Evolutionary conservation across 1,284 basidiomycete genomes (phyloP).

Genomic region (Moesziomyces parantarcticus): DNA sequence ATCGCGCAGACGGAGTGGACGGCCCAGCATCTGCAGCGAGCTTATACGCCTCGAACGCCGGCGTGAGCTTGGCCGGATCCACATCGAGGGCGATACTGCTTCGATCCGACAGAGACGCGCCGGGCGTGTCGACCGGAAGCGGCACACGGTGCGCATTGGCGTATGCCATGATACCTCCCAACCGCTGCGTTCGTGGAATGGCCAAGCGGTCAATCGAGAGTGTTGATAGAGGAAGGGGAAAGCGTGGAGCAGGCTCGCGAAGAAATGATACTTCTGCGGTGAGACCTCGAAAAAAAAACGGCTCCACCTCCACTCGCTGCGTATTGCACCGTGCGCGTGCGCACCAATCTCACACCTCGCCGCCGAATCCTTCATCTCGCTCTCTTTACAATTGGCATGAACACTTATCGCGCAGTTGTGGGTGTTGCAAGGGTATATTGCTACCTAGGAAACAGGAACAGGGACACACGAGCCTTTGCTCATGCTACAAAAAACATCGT

Average conservation of each 20-base stretch:
- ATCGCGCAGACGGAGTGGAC: not conserved
- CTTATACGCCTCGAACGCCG: constrained; percentile 48
- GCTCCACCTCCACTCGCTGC: constrained; percentile 17
- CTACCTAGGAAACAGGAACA: constrained; percentile 1
- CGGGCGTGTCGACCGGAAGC: constrained; percentile 1
- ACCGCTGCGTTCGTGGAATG: not conserved
- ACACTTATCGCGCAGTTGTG: not conserved
- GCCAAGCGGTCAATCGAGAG: not conserved
- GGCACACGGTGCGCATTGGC: constrained; percentile 28
- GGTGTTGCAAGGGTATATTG: constrained; percentile 39
- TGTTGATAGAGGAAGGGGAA: not conserved
- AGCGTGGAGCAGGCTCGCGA: not conserved
- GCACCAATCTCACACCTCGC: constrained; percentile 1
- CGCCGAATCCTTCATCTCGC: not conserved
- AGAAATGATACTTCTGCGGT: not conserved
- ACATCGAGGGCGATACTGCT: constrained; percentile 10
- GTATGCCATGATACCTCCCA: constrained; percentile 25
- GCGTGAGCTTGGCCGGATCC: constrained; percentile 26
- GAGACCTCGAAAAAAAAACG: not conserved
- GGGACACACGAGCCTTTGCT: not conserved
- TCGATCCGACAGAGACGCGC: not conserved
- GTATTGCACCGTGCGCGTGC: not conserved
- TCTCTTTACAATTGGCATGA: too few species aligned
- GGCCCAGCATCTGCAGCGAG: constrained; percentile 35
- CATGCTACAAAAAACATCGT: not conserved